These are phyloP conservation scores for Clavariopsis aquatica DNA, from an alignment of 495 filamentous ascomycete genomes.

Conservation along the genomic window DNA sequence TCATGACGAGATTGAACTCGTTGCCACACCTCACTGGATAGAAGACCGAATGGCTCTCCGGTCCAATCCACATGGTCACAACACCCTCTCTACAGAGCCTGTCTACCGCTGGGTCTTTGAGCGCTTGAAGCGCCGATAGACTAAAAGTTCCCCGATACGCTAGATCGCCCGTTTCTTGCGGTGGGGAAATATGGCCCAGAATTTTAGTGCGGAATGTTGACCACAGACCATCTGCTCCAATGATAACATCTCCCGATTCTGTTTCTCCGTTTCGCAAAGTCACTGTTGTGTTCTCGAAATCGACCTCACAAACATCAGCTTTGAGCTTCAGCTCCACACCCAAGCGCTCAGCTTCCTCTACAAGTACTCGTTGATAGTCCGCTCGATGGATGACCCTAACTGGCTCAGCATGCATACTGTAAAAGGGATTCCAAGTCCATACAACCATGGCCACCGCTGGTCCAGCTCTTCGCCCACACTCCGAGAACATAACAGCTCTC, in stretches of 20 bases:
- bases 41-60: conserved; percentile 20
- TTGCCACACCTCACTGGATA: conserved; percentile 20
- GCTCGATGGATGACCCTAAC: conserved; percentile 15
- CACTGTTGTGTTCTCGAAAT: neutral
- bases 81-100: neutral
- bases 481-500: conserved; percentile 5
- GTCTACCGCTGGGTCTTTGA: conserved; percentile 5
- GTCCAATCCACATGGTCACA: conserved; percentile 25
- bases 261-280: neutral
- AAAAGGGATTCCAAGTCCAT: neutral
- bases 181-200: conserved; percentile 6
- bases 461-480: neutral
- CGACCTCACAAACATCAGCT: neutral
- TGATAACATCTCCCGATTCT: conserved; percentile 10
- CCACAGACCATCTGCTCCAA: conserved; percentile 19
- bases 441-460: conserved; percentile 7
- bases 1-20: conserved; percentile 26
- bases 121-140: neutral
- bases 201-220: neutral
- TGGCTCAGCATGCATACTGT: neutral
- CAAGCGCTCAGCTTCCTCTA: neutral
- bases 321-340: conserved; percentile 1
- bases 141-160: conserved; percentile 16
- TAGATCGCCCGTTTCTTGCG: conserved; percentile 16
- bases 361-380: conserved; percentile 11